A percentile compares a stretch with the other conserved stretches of the same genome.
These are phyloP conservation scores for Lecanicillium sp. DNA, from an alignment of 2,329 filamentous ascomycete genomes.

Conservation along the genomic window DNA sequence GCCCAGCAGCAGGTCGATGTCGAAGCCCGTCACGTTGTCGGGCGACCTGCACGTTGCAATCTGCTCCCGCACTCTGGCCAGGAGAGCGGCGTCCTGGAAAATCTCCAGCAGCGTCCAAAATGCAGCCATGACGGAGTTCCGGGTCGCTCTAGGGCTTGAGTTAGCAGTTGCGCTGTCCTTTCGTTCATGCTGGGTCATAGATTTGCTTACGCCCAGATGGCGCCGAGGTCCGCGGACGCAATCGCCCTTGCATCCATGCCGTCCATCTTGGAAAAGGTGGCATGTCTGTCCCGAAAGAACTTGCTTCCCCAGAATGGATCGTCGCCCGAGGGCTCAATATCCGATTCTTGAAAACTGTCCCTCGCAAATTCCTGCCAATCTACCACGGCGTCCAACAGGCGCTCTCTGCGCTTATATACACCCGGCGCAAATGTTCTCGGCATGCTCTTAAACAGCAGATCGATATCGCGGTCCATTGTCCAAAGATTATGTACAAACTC, in stretches of 20 bases:
- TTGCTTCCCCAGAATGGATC: constrained; percentile 4
- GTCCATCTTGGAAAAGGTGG: neutral
- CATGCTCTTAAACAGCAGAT: too few relatives aligned
- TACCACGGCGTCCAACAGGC: too few relatives aligned
- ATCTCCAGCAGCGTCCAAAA: constrained; percentile 1
- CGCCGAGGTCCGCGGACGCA: neutral
- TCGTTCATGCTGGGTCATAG: neutral
- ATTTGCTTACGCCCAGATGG: neutral
- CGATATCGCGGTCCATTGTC: too few relatives aligned
- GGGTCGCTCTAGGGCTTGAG: neutral
- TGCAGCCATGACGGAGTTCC: neutral
- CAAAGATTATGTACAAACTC: too few relatives aligned
- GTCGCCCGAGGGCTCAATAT: neutral
- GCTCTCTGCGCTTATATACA: too few relatives aligned
- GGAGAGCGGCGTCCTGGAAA: neutral
- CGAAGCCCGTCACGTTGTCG: constrained; percentile 1
- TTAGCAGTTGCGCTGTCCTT: neutral
- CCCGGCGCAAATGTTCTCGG: too few relatives aligned
- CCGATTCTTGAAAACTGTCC: neutral
- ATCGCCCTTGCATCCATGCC: neutral
- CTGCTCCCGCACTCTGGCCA: neutral
- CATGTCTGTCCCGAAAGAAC: neutral
- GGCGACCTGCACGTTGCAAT: neutral
- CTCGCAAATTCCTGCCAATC: too few relatives aligned
- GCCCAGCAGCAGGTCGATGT: constrained; percentile 18